Evolutionary conservation across 192 early-diverging fungal species (phyloP).

Genomic region (Coemansia asiatica): DNA sequence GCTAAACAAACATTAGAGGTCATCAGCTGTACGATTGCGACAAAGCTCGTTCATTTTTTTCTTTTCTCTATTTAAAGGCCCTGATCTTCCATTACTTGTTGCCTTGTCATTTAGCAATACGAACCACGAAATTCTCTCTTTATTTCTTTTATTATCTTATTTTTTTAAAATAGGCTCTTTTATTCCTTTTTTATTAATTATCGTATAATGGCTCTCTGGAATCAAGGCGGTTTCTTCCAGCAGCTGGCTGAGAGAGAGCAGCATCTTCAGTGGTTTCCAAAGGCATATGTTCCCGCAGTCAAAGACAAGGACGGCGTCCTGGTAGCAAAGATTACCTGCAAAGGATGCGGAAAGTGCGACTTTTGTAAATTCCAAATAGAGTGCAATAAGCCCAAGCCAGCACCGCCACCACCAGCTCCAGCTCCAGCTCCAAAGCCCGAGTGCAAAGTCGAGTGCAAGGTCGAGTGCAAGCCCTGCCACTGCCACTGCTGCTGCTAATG

Average conservation of each 20-base stretch:
- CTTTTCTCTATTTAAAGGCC: not conserved
- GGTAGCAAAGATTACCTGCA: slow-evolving; percentile 41
- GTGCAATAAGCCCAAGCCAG: slow-evolving; percentile 14
- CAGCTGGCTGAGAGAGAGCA: slow-evolving; percentile 56
- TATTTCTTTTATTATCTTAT: not conserved
- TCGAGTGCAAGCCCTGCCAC: slow-evolving; percentile 26
- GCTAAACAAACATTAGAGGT: not conserved
- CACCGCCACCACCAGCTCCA: slow-evolving; percentile 7
- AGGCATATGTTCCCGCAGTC: slow-evolving; percentile 49
- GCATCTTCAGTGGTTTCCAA: slow-evolving; percentile 55
- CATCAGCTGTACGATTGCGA: not conserved
- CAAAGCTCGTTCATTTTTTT: not conserved
- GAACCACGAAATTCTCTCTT: not conserved
- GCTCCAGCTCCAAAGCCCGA: slow-evolving; percentile 3
- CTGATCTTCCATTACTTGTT: not conserved
- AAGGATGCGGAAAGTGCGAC: slow-evolving; percentile 42
- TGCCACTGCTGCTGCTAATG: slow-evolving; percentile 32
- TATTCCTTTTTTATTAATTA: not conserved
- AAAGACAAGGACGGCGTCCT: slow-evolving; percentile 43
- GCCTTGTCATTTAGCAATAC: not conserved
- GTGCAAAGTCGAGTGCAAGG: slow-evolving; percentile 1
- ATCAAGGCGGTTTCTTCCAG: slow-evolving; percentile 56
- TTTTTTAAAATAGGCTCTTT: not conserved
- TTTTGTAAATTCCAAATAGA: slow-evolving; percentile 25
- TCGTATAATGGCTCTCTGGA: slow-evolving; percentile 48